Base-by-base conservation (phyloP, 805 yeast genomes). In the Candida methanosorbosa region DNA sequence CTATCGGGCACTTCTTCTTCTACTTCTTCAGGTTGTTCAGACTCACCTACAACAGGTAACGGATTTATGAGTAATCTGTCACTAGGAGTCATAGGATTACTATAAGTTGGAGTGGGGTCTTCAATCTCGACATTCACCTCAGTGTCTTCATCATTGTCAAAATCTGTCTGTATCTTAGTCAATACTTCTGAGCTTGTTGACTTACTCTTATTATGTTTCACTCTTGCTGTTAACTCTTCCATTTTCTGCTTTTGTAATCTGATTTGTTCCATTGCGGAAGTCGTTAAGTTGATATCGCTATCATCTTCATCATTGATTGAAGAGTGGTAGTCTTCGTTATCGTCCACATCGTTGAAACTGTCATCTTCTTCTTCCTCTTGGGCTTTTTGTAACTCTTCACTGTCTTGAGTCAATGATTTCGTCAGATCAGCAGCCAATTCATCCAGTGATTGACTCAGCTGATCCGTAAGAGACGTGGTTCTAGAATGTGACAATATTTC, bases 341-440 rank as follows among this genome's bases (percentile, higher is more conserved):
- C 26, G 12, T 19, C 29, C 13, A 18, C 32, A 23, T 28, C 20
- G 26, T 8, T 25, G 17, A 19, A 22, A 2, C 29, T 21, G 14
- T 38, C 34, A 30, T 23, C 27, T 4, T 36, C 39, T 9, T 29
- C 39, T 9, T 36, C 34, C 19, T 30, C 27, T 7, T 27, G 16
- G 9, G 27, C 32, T n/a, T 40, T 38, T 14, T 25, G 17, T 21
- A 28, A 20, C 15, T 24, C 30, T n/a, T 4, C 12, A 9, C 21
- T 17, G 16, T 14, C 12, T 2, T 26, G 13, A 5, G 11, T 13
- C 4, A 18, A 14, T 6, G 4, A 13, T n/a, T 32, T 12, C 3
- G 19, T 23, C 4, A 36, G 17, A 9, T 32, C 17, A 7, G 16
- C 7, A 11, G 32, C 28, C 8, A 36, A 17, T 21, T 32, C 24